Evolutionary conservation across 345 rosid genomes (phyloP).

Genomic region (Citrus glauca): DNA sequence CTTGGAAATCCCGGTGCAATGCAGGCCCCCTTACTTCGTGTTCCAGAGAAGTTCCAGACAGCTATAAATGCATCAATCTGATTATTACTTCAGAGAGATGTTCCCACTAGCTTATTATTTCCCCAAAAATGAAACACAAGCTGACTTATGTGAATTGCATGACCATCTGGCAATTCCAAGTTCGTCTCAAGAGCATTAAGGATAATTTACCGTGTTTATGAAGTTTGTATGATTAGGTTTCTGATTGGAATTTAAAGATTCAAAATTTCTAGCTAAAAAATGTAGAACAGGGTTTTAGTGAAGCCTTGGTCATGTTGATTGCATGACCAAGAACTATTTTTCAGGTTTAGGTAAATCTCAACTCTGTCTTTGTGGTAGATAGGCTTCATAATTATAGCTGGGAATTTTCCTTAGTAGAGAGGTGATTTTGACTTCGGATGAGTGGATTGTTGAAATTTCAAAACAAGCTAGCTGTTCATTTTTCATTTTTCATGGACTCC

Average conservation of each 20-base stretch:
- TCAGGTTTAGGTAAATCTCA: not conserved
- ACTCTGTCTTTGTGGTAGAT: not conserved
- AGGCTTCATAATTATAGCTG: not conserved
- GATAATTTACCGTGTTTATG: not conserved
- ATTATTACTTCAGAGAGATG: not conserved
- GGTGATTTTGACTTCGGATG: not conserved
- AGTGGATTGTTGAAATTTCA: not conserved
- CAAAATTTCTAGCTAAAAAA: not conserved
- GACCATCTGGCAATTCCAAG: not conserved
- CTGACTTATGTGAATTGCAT: not conserved
- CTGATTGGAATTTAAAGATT: not conserved
- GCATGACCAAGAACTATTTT: not conserved
- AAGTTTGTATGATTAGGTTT: not conserved
- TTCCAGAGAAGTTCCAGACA: slow-evolving; percentile 65
- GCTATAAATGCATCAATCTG: slow-evolving; percentile 36
- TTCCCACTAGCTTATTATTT: not conserved
- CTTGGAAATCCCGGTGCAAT: slow-evolving; percentile 71
- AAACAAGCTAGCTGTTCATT: no score
- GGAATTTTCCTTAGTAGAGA: not conserved
- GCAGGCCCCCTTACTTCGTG: slow-evolving; percentile 70
- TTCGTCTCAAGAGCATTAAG: not conserved
- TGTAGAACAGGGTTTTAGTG: not conserved
- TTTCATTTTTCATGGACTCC: no score
- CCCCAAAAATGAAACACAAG: not conserved
- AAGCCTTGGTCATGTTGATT: not conserved